Evolutionary conservation across 75 land plant species (phyloP), one percentile per base, ranked within the genome.

Genomic region (Azolla pinnata): DNA sequence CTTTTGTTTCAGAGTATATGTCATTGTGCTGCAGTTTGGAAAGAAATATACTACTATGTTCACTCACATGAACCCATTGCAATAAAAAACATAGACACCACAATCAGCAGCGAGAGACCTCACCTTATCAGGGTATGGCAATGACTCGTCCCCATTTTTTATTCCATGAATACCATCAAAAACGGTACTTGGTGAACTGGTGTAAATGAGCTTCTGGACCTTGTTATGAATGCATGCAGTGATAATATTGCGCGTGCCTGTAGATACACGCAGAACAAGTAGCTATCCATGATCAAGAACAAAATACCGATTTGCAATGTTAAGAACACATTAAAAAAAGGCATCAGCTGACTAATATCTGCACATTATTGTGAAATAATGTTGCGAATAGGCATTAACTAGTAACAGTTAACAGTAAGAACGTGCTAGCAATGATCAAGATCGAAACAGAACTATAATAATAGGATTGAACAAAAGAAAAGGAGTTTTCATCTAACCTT

Each of bases 151-250:
- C 17, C 77, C 90, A 69, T 89, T 83, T 2, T 62, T 47, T 28
- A 93, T 79, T 29, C 72, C 78, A 71, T 83, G 77, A 44, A 89
- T 71, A 20, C 89, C 95, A 58, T 93, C 96, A 75, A 86, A 93
- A 12, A 93, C 87, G 47, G 86, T 82, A 71, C 98, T 93, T 16
- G 98, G 81, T 46, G 98, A 89, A 65, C 96, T 89, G 23, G 96
- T 93, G 52, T 89, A 81, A 0, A 93, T 77, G 19, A 93, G 85
- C 66, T 88, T 83, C 62, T 77, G 77, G 29, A 93, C 85, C 34
- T 93, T 83, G 33, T 69, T 74, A 40, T 79, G 81, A 48, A 76
- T 44, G 59, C 98, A 93, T 26, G 90, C 87, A 65, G 75, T 86
- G 57, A 93, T 86, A 2, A 93, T 81, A 77, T 93, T 93, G 59